Percentiles rank a stretch among this genome's conserved stretches.
Evolutionary conservation across 306 rosid genomes (phyloP).

Genomic region (Gleditsia sinensis): DNA sequence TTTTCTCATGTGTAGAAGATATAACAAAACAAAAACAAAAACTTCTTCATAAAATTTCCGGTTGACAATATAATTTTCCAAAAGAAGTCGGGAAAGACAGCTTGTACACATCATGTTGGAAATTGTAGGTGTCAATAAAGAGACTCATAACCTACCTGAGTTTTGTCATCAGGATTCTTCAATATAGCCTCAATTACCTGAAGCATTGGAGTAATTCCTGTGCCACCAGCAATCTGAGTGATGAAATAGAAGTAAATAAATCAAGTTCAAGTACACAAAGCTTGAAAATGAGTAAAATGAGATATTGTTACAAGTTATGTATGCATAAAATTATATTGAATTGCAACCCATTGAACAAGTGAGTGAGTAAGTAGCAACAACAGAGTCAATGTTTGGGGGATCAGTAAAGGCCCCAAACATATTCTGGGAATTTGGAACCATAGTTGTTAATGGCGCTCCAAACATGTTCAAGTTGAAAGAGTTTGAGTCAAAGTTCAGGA

Average conservation of each 20-base stretch:
- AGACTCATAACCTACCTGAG: constrained; percentile 67
- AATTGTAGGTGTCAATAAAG: constrained; percentile 2
- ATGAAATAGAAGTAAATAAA: background rate
- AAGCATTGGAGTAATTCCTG: constrained; percentile 98
- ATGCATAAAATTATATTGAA: constrained; percentile 5
- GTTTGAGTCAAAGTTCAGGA: too few species aligned
- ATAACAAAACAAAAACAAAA: background rate
- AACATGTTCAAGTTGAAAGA: too few species aligned
- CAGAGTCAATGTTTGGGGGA: constrained; percentile 1
- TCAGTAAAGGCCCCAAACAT: background rate
- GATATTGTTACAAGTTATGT: constrained; percentile 16
- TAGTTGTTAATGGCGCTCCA: background rate
- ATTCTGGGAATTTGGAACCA: background rate
- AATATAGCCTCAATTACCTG: constrained; percentile 93
- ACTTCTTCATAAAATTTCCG: constrained; percentile 1
- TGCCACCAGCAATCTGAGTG: constrained; percentile 89
- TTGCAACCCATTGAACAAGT: constrained; percentile 10
- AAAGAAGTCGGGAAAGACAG: constrained; percentile 23
- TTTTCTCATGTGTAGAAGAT: constrained; percentile 19
- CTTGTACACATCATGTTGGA: constrained; percentile 5
- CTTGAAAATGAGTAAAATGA: constrained; percentile 23
- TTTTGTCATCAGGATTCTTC: constrained; percentile 88
- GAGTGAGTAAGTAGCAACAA: constrained; percentile 13
- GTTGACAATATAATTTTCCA: constrained; percentile 10
- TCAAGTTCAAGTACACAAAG: constrained; percentile 1